These are phyloP conservation scores for Rhynchosporium graminicola DNA, from an alignment of 2,329 filamentous ascomycete species.

Conservation along the genomic window DNA sequence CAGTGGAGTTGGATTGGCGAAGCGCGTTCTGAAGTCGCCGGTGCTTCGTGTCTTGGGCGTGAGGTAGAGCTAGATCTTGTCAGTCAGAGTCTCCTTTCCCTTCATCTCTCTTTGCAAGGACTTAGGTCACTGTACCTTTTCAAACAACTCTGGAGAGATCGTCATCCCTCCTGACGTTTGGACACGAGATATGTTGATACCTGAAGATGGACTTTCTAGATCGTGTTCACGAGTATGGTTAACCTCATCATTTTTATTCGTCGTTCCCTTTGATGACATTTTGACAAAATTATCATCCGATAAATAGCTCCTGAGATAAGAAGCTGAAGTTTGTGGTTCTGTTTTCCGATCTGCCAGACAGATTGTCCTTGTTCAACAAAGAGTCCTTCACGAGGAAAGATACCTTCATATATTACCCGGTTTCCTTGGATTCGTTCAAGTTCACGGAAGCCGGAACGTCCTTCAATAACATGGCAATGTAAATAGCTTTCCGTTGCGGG, in stretches of 20 bases:
- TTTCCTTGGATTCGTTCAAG: not conserved
- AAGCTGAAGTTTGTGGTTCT: too few relatives aligned
- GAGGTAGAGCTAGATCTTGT: conserved; percentile 27
- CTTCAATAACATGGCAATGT: not conserved
- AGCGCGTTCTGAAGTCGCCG: conserved; percentile 30
- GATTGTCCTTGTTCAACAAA: not conserved
- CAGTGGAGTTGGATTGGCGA: conserved; percentile 33
- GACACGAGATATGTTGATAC: conserved; percentile 19
- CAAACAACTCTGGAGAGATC: conserved; percentile 33
- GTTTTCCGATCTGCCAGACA: too few relatives aligned
- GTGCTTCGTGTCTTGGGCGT: conserved; percentile 27
- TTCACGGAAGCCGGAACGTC: not conserved
- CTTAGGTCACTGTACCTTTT: conserved; percentile 25
- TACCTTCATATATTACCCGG: not conserved
- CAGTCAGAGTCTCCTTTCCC: not conserved
- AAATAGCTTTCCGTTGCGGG: not conserved
- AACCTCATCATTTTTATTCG: conserved; percentile 9
- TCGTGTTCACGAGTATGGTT: not conserved
- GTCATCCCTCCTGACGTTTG: conserved; percentile 29
- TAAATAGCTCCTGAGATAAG: too few relatives aligned
- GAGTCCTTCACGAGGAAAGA: not conserved
- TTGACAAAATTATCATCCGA: not conserved
- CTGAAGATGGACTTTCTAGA: conserved; percentile 1
- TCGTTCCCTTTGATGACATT: not conserved
- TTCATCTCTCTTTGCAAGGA: not conserved